A percentile compares a stretch with the other conserved stretches of the same genome.
phyloP scores from a whole-genome alignment of 139 green algal genomes.

The Diplosphaera chodatii region DNA sequence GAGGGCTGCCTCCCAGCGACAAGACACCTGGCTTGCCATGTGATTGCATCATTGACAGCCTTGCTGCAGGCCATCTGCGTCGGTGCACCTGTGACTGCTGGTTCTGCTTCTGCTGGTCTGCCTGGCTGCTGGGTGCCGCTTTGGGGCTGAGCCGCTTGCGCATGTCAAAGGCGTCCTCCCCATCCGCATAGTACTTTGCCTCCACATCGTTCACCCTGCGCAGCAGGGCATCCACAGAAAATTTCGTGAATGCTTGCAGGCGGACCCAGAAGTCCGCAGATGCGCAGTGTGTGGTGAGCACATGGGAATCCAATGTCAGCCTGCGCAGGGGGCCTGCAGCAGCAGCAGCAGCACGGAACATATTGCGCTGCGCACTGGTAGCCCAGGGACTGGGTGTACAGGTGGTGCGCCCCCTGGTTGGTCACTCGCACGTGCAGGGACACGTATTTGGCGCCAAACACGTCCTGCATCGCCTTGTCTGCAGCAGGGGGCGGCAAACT shows the following conservation, averaged over 20 bases:
- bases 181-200: conserved; percentile 96
- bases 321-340: not conserved
- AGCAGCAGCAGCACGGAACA: not conserved
- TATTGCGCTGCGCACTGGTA: conserved; percentile 67
- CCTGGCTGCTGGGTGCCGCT: not conserved
- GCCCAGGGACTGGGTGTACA: conserved; percentile 91
- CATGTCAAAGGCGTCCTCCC: conserved; percentile 98
- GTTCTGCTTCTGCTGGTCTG: not conserved
- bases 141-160: conserved; percentile 44
- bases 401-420: conserved; percentile 91
- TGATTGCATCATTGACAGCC: too few relatives aligned
- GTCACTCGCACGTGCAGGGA: conserved; percentile 94
- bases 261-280: too few relatives aligned
- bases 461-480: conserved; percentile 88
- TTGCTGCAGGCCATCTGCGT: not conserved
- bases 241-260: too few relatives aligned
- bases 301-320: too few relatives aligned
- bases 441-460: conserved; percentile 92
- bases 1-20: too few relatives aligned
- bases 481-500: conserved; percentile 1
- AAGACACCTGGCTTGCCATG: too few relatives aligned
- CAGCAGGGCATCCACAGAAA: too few relatives aligned
- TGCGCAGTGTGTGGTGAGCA: too few relatives aligned
- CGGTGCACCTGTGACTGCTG: not conserved
- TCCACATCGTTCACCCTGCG: conserved; percentile 87